Conservation (phyloP, 2,329 filamentous ascomycete genomes). For the Fusarium sp. region DNA sequence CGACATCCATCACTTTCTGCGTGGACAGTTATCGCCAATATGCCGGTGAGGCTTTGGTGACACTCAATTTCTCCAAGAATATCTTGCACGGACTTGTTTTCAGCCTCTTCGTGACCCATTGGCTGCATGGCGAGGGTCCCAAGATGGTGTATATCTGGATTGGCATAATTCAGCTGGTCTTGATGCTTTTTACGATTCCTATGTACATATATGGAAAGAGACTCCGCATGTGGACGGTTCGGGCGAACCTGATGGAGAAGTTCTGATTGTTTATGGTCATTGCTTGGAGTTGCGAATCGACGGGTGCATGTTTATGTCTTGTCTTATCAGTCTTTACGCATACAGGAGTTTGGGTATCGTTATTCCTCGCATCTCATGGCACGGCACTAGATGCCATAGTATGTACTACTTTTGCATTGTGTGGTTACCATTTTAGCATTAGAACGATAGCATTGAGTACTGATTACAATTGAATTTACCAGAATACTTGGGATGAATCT, state of each 20-base stretch:
- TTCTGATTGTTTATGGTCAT: slow-evolving; percentile 50
- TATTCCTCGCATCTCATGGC: slow-evolving; percentile 8
- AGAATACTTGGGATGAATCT: not conserved
- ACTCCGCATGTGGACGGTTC: slow-evolving; percentile 91
- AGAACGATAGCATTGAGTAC: slow-evolving; percentile 1
- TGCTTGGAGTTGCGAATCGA: slow-evolving; percentile 21
- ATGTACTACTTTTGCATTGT: slow-evolving; percentile 2
- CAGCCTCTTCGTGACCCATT: slow-evolving; percentile 85
- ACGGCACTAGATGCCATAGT: slow-evolving; percentile 10
- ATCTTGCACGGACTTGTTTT: slow-evolving; percentile 91
- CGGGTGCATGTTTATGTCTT: slow-evolving; percentile 5
- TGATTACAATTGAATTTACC: not conserved
- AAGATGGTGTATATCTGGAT: slow-evolving; percentile 84
- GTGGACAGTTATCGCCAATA: slow-evolving; percentile 95
- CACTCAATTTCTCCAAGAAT: slow-evolving; percentile 94
- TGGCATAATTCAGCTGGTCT: slow-evolving; percentile 84
- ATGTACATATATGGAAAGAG: slow-evolving; percentile 96
- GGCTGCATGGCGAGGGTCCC: slow-evolving; percentile 80
- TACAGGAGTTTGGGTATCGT: slow-evolving; percentile 7
- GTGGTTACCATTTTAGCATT: slow-evolving; percentile 1
- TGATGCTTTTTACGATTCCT: slow-evolving; percentile 80
- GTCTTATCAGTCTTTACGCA: slow-evolving; percentile 2
- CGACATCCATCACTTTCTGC: slow-evolving; percentile 92
- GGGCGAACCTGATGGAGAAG: slow-evolving; percentile 87
- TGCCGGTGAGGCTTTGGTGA: slow-evolving; percentile 92